phyloP scores from a whole-genome alignment of 208 protist genomes.

The Acanthamoeba lenticulata region DNA sequence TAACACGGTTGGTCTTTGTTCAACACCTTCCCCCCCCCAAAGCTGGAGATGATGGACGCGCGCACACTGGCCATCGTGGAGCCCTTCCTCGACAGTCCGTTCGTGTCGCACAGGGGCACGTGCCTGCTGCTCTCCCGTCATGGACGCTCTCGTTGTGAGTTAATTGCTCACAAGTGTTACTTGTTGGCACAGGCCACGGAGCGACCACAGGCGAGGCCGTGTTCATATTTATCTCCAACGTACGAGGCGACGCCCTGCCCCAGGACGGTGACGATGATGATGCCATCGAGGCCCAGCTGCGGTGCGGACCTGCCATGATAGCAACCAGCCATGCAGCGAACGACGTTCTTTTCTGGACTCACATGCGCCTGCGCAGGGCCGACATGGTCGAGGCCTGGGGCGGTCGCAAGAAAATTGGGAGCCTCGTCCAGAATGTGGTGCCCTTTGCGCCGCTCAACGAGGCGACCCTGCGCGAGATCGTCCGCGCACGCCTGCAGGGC shows the following conservation, averaged over 20 bases:
- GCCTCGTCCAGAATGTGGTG: not conserved
- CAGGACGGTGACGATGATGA: not conserved
- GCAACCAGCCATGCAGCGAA: too few species aligned
- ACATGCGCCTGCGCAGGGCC: not conserved
- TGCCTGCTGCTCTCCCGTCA: not conserved
- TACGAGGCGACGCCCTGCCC: not conserved
- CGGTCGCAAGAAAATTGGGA: not conserved
- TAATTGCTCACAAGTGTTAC: too few species aligned
- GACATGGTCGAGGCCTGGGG: not conserved
- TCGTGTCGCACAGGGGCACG: not conserved
- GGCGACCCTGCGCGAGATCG: not conserved
- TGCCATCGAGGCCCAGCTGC: too few species aligned
- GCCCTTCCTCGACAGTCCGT: not conserved
- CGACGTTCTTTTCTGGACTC: not conserved
- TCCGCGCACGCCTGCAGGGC: not conserved
- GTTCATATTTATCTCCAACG: slow-evolving; percentile 14
- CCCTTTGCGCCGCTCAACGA: not conserved
- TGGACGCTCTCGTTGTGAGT: too few species aligned
- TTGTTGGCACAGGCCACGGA: not conserved
- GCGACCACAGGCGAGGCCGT: not conserved
- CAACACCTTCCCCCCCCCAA: too few species aligned
- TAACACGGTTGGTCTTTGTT: too few species aligned
- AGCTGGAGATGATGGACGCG: not conserved
- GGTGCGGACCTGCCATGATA: too few species aligned
- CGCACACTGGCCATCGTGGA: not conserved